phyloP scores from a whole-genome alignment of 2,329 filamentous ascomycete species.

The Xylaria sp. region DNA sequence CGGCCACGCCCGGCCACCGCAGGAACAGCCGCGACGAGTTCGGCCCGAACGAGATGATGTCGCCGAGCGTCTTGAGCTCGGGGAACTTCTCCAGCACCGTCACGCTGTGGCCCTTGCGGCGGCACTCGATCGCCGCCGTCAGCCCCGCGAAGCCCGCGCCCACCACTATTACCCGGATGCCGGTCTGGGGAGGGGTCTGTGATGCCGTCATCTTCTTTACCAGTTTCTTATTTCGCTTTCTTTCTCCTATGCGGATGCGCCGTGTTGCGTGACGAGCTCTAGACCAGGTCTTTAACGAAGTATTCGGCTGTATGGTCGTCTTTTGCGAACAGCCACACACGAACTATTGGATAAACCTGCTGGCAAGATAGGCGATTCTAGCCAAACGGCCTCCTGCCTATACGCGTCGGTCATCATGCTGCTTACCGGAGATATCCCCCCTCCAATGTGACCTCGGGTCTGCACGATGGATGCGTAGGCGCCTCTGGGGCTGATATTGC shows the following conservation, averaged over 20 bases:
- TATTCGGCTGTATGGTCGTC: too few relatives aligned
- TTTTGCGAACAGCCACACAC: too few relatives aligned
- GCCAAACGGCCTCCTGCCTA: not conserved
- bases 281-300: not conserved
- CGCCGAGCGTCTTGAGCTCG: conserved; percentile 48
- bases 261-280: not conserved
- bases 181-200: conserved; percentile 38
- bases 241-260: not conserved
- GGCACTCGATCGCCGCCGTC: conserved; percentile 61
- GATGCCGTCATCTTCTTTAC: conserved; percentile 27
- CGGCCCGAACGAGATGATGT: conserved; percentile 58
- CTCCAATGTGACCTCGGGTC: conserved; percentile 2
- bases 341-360: too few relatives aligned
- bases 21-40: conserved; percentile 61
- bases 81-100: conserved; percentile 50
- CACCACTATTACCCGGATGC: conserved; percentile 51
- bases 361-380: not conserved
- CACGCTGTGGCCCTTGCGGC: conserved; percentile 55
- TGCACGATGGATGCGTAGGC: conserved; percentile 5
- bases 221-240: conserved; percentile 1
- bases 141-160: conserved; percentile 62
- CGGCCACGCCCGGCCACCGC: conserved; percentile 55
- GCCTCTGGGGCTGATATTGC: not conserved
- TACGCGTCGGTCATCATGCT: not conserved
- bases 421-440: conserved; percentile 5